Conservation (phyloP, 208 protist genomes). For the Leishmania turanica region DNA sequence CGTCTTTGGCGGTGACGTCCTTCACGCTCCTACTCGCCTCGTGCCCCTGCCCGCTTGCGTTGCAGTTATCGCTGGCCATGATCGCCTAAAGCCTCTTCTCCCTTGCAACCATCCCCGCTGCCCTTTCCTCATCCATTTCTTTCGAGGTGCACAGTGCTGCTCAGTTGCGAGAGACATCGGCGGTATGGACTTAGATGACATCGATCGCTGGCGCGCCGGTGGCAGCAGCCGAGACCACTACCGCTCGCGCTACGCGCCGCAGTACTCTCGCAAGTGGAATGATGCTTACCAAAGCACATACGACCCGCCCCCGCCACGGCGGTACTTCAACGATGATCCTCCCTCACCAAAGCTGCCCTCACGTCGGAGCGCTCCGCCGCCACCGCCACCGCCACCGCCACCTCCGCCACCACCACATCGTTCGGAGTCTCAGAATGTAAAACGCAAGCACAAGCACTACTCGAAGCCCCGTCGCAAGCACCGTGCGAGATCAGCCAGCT, state of each 20-base stretch:
- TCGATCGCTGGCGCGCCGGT: slow-evolving; percentile 18
- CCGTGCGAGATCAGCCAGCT: neutral
- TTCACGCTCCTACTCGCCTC: neutral
- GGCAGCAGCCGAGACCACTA: slow-evolving; percentile 13
- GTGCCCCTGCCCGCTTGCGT: neutral
- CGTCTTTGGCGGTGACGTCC: neutral
- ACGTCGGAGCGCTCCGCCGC: slow-evolving; percentile 6
- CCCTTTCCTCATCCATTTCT: too few species aligned
- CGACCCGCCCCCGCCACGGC: neutral
- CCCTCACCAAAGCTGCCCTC: neutral
- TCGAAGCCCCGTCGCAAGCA: neutral
- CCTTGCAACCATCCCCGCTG: neutral
- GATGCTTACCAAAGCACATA: slow-evolving; percentile 12
- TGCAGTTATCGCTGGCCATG: neutral
- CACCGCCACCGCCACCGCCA: slow-evolving; percentile 19
- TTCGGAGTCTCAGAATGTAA: neutral
- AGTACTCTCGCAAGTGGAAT: slow-evolving; percentile 4
- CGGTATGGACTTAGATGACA: slow-evolving; percentile 25
- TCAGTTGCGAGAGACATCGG: neutral
- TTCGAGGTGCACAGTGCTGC: neutral
- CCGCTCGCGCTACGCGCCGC: neutral
- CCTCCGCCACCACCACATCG: slow-evolving; percentile 7
- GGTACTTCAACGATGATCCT: slow-evolving; percentile 19
- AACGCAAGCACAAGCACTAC: neutral
- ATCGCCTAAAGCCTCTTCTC: neutral